Evolutionary conservation across 1,284 basidiomycete species (phyloP).

Genomic region (Caloboletus firmus): DNA sequence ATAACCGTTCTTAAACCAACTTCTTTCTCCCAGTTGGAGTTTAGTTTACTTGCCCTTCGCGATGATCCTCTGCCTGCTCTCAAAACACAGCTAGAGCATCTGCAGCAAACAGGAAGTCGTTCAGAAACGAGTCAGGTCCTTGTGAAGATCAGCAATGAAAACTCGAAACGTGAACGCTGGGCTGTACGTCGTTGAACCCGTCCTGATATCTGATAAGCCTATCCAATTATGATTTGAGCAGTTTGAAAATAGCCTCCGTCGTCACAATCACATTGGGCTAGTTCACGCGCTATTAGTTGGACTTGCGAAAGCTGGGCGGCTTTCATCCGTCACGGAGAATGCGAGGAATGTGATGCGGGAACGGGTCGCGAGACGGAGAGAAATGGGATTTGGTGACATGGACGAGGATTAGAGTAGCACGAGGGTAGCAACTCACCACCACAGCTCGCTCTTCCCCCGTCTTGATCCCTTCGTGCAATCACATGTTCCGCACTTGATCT

Average conservation of each 20-base stretch:
- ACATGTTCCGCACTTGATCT: constrained; percentile 1
- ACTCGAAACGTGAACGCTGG: constrained; percentile 76
- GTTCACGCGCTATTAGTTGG: constrained; percentile 68
- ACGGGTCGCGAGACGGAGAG: constrained; percentile 29
- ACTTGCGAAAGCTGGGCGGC: constrained; percentile 64
- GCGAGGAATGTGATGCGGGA: constrained; percentile 39
- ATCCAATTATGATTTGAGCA: constrained; percentile 30
- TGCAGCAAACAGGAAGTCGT: constrained; percentile 48
- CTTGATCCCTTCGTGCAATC: constrained; percentile 8
- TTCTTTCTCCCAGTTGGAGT: constrained; percentile 65
- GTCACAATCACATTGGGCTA: constrained; percentile 82
- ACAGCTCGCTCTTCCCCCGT: background rate
- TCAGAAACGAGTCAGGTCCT: constrained; percentile 52
- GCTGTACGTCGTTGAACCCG: constrained; percentile 54
- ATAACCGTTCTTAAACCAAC: constrained; percentile 7
- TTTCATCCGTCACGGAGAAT: constrained; percentile 48
- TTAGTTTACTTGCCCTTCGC: constrained; percentile 84
- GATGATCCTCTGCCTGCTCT: constrained; percentile 75
- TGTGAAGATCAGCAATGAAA: constrained; percentile 71
- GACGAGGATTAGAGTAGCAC: constrained; percentile 28
- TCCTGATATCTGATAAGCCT: background rate
- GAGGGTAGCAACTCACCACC: background rate
- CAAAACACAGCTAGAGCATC: constrained; percentile 52
- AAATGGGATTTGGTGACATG: constrained; percentile 29
- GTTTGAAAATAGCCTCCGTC: constrained; percentile 81